Evolutionary conservation across 2,329 filamentous ascomycete species (phyloP).

Genomic region (Rhytidhysteron rufulum): DNA sequence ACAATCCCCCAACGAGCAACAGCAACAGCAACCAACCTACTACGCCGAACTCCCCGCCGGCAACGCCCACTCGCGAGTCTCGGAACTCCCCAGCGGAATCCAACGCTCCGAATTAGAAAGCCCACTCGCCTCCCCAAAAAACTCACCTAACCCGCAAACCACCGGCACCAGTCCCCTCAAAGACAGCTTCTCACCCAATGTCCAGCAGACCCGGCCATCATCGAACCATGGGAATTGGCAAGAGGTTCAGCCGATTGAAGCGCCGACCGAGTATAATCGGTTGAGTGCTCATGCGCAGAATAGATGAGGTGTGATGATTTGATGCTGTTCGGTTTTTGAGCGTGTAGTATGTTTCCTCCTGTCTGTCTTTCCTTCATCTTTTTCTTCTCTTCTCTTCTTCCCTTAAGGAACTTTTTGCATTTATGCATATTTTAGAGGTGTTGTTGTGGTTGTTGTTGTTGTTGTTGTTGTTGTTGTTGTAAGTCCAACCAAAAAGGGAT

Average conservation of each 20-base stretch:
- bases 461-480: no score
- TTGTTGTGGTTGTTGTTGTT: no score
- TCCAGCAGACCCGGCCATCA: no score
- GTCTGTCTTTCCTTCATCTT: no score
- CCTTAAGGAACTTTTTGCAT: no score
- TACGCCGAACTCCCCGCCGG: background rate
- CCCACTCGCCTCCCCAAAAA: background rate
- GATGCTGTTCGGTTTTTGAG: no score
- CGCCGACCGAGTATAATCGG: background rate
- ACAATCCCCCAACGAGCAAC: background rate
- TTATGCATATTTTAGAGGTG: no score
- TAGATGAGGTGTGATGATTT: background rate
- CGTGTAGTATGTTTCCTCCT: no score
- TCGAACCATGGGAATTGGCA: background rate
- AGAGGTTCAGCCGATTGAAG: background rate
- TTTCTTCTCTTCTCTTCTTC: no score
- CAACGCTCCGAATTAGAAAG: constrained; percentile 6
- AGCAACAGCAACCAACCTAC: background rate
- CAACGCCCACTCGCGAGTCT: constrained; percentile 2
- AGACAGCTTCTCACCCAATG: no score
- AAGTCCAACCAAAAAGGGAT: no score
- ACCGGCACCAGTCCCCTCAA: background rate
- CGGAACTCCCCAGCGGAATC: constrained; percentile 9
- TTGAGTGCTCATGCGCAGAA: background rate
- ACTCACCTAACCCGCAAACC: background rate